Base-by-base conservation (phyloP, 1,284 basidiomycete species). In the Trametes pubescens region DNA sequence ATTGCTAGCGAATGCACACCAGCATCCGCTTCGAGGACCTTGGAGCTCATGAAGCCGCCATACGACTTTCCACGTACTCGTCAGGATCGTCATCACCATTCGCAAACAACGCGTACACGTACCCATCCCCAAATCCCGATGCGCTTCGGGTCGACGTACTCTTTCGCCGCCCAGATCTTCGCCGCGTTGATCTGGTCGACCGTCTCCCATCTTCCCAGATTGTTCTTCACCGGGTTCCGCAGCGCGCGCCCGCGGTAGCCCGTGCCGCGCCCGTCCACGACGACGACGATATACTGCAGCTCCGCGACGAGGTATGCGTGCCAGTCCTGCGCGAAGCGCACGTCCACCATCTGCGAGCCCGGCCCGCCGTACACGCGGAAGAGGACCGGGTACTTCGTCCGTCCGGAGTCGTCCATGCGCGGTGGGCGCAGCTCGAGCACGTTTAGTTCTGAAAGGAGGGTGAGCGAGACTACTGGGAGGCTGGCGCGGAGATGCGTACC, bases 81-180 rank as follows among this genome's bases (percentile, higher is more conserved):
- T 53, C 69, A 61, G 61, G 22, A 7, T 4, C 4, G 9, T 14
- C 4, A 4, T 8, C 24, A 24, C 18, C 29, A 35, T 32, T 1
- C 11, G 21, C 4, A 10, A 29, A 16, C n/a, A n/a, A 1, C n/a
- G 9, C 9, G 22, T 4, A 21, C 51, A 80, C 91, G 74, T 67
- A 94, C 93, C 95, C 95, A 98, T 51, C 95, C 95, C 94, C 95
- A 97, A 40, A 99, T 90, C 0, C 96, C 97, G 48, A 98, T 93
- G 49, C 94, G 82, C 72, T 85, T 87, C 46, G 87, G 82, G 75
- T 96, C 95, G 3, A 94, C 89, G 72, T 91, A 95, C 57, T 85
- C 83, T 79, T 87, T 94, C 63, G 84, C 82, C 10, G 86, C 91
- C 91, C 91, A 94, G 47, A 86, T 77, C 67, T 84, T 89, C 43